Conservation (phyloP, 225 moss, liverwort and hornwort species). For the Physcomitrium patens region DNA sequence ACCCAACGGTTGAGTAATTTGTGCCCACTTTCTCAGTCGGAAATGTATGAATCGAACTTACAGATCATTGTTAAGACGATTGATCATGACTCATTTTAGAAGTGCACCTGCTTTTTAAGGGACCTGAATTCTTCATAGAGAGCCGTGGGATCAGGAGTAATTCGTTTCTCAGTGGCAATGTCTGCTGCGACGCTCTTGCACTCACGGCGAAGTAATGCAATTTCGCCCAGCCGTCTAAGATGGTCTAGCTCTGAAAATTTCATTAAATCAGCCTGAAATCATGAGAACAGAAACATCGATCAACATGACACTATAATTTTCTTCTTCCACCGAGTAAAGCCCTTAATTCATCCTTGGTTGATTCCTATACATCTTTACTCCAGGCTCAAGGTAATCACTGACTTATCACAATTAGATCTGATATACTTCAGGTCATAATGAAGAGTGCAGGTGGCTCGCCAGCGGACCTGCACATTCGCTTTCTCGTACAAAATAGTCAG, state of each 20-base stretch:
- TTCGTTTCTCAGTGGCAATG: slow-evolving; percentile 46
- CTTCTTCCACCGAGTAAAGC: neutral
- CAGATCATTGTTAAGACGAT: too few species aligned
- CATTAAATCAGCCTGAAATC: slow-evolving; percentile 60
- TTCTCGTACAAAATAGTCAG: slow-evolving; percentile 91
- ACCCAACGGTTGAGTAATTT: neutral
- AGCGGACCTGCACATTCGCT: slow-evolving; percentile 71
- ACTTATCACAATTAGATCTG: neutral
- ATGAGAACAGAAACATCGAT: neutral
- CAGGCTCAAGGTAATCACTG: neutral
- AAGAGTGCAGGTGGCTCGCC: too few species aligned
- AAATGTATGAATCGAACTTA: neutral
- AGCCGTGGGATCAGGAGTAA: slow-evolving; percentile 44
- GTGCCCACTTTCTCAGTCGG: neutral
- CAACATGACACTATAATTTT: too few species aligned
- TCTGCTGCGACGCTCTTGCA: slow-evolving; percentile 45
- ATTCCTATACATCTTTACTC: neutral
- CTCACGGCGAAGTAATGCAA: slow-evolving; percentile 51
- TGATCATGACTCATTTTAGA: too few species aligned
- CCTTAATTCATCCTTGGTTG: neutral
- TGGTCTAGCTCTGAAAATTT: slow-evolving; percentile 72
- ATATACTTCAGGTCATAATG: neutral
- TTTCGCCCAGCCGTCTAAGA: slow-evolving; percentile 67
- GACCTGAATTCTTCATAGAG: slow-evolving; percentile 51
- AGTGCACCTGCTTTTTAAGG: slow-evolving; percentile 59